These are phyloP conservation scores for Trypanosoma mega DNA, from an alignment of 208 protist genomes.

Conservation along the genomic window DNA sequence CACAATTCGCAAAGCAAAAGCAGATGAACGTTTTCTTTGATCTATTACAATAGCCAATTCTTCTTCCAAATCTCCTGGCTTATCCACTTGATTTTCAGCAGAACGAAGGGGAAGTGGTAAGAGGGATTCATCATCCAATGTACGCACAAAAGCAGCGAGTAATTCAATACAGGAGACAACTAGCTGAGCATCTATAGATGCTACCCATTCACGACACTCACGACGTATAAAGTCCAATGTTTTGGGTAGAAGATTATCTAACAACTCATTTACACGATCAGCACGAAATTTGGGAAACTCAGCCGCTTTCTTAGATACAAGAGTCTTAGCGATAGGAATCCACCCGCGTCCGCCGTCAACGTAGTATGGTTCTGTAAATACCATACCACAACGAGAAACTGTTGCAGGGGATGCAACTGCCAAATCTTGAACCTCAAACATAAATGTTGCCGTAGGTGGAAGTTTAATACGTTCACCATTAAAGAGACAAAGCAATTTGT, in stretches of 20 bases:
- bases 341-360: conserved; percentile 89
- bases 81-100: conserved; percentile 22
- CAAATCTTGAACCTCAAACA: conserved; percentile 99
- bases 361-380: conserved; percentile 96
- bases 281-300: conserved; percentile 39
- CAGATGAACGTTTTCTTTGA: background rate
- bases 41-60: background rate
- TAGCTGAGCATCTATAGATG: conserved; percentile 88
- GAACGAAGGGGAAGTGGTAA: conserved; percentile 18
- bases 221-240: conserved; percentile 88
- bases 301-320: conserved; percentile 53
- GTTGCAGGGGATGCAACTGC: conserved; percentile 97
- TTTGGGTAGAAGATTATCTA: conserved; percentile 70
- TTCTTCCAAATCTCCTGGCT: conserved; percentile 27
- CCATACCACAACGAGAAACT: conserved; percentile 98
- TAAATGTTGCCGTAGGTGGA: conserved; percentile 90
- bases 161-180: conserved; percentile 91
- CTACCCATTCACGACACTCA: conserved; percentile 89
- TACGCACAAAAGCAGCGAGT: conserved; percentile 72
- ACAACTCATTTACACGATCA: conserved; percentile 74
- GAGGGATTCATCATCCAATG: conserved; percentile 40
- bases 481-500: conserved; percentile 97
- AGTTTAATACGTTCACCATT: conserved; percentile 97
- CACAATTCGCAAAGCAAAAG: background rate
- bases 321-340: conserved; percentile 72